Conservation (phyloP, 169 alveolate genomes). For the Plasmodium reichenowi region DNA sequence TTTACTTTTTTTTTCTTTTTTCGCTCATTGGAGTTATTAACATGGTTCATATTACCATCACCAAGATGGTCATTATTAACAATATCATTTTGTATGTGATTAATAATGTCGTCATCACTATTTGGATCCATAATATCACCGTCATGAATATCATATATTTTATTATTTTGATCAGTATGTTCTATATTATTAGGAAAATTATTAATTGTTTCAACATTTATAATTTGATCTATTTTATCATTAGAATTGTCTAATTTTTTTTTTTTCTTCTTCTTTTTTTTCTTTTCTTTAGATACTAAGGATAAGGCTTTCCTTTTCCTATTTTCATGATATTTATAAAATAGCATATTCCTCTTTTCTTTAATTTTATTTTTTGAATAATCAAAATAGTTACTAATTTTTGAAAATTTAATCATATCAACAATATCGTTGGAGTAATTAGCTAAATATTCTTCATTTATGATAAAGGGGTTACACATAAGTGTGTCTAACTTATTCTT, state of each 20-base stretch:
- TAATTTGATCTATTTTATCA: background rate
- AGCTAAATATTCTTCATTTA: constrained; percentile 1
- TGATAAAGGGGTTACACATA: too few relatives aligned
- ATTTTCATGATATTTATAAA: constrained; percentile 10
- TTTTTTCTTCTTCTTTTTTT: constrained; percentile 9
- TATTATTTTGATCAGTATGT: background rate
- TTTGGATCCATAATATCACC: too few relatives aligned
- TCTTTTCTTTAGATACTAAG: background rate
- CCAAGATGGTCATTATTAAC: too few relatives aligned
- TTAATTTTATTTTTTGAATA: constrained; percentile 26
- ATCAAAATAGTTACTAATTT: constrained; percentile 30
- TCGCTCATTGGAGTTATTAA: too few relatives aligned
- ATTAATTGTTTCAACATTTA: background rate
- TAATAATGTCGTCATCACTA: too few relatives aligned
- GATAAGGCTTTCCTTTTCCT: constrained; percentile 3
- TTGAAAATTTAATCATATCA: constrained; percentile 40
- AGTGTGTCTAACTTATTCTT: too few relatives aligned
- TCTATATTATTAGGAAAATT: background rate
- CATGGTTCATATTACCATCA: too few relatives aligned
- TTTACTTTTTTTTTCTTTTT: too few relatives aligned
- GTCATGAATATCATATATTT: too few relatives aligned
- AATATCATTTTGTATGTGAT: too few relatives aligned
- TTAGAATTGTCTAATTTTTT: background rate
- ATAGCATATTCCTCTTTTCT: constrained; percentile 26
- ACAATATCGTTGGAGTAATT: constrained; percentile 14